phyloP scores from a whole-genome alignment of 108 stramenopile species.

The Licmophora abbreviata region DNA sequence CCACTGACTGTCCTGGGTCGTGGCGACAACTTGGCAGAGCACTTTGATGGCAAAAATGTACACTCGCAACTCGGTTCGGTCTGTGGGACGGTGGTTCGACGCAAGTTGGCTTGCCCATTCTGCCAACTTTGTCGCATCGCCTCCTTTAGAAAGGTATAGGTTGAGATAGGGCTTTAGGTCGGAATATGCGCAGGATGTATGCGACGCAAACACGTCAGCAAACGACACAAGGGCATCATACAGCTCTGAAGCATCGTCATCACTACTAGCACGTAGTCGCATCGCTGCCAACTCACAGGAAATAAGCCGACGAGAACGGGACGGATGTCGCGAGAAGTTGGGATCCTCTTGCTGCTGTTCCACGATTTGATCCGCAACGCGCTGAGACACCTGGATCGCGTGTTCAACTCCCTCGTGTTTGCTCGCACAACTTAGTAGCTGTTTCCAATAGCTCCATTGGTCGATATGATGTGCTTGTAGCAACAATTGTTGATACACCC shows the following conservation, averaged over 20 bases:
- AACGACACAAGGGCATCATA: slow-evolving; percentile 32
- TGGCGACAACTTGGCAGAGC: slow-evolving; percentile 30
- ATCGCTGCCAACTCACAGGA: slow-evolving; percentile 40
- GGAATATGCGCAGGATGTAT: slow-evolving; percentile 53
- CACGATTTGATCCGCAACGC: slow-evolving; percentile 15
- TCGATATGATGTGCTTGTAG: slow-evolving; percentile 42
- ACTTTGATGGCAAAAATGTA: slow-evolving; percentile 57
- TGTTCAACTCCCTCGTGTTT: neutral
- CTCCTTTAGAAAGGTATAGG: no score
- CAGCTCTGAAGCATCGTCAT: slow-evolving; percentile 6
- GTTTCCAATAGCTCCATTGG: slow-evolving; percentile 74
- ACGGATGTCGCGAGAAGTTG: slow-evolving; percentile 11
- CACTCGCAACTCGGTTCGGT: slow-evolving; percentile 20
- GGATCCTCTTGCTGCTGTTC: slow-evolving; percentile 8
- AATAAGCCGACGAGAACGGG: slow-evolving; percentile 53
- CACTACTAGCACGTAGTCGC: slow-evolving; percentile 11
- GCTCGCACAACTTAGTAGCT: slow-evolving; percentile 24
- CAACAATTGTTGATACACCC: slow-evolving; percentile 40
- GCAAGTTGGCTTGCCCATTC: neutral
- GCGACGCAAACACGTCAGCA: slow-evolving; percentile 37
- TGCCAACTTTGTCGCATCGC: neutral
- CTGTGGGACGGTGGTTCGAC: no score
- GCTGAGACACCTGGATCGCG: slow-evolving; percentile 3
- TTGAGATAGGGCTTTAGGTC: slow-evolving; percentile 52
- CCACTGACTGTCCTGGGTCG: slow-evolving; percentile 9